These are phyloP conservation scores for Syzygium aromaticum DNA, from an alignment of 345 rosid species.

Conservation along the genomic window DNA sequence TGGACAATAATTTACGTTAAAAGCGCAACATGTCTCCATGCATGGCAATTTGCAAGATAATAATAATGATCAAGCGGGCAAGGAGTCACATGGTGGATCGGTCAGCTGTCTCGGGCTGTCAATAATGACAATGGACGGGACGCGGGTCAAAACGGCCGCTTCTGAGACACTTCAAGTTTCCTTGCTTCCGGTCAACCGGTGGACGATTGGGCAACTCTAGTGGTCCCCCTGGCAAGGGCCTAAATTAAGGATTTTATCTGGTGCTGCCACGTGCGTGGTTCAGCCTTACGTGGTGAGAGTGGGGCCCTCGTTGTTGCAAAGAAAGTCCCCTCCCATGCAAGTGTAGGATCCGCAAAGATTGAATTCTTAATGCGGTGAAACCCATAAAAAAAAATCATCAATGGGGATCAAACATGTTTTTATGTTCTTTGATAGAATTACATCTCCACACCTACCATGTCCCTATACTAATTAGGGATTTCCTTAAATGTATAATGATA, in stretches of 20 bases:
- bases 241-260: not conserved
- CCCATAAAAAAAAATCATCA: not conserved
- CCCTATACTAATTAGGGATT: not conserved
- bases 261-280: not conserved
- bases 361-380: not conserved
- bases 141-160: not conserved
- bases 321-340: not conserved
- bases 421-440: not conserved
- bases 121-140: no score
- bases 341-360: not conserved
- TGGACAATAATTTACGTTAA: not conserved
- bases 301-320: no score
- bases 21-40: not conserved
- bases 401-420: not conserved
- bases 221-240: not conserved
- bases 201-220: not conserved
- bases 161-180: not conserved
- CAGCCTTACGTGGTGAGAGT: not conserved
- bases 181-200: not conserved
- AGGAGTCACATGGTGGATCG: conserved; percentile 3
- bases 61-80: not conserved
- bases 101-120: not conserved
- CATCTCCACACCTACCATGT: not conserved
- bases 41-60: not conserved
- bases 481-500: not conserved